Percentiles rank a stretch among this genome's conserved stretches.
These are phyloP conservation scores for Antarctomyces pellizariae DNA, from an alignment of 495 filamentous ascomycete genomes.

Conservation along the genomic window DNA sequence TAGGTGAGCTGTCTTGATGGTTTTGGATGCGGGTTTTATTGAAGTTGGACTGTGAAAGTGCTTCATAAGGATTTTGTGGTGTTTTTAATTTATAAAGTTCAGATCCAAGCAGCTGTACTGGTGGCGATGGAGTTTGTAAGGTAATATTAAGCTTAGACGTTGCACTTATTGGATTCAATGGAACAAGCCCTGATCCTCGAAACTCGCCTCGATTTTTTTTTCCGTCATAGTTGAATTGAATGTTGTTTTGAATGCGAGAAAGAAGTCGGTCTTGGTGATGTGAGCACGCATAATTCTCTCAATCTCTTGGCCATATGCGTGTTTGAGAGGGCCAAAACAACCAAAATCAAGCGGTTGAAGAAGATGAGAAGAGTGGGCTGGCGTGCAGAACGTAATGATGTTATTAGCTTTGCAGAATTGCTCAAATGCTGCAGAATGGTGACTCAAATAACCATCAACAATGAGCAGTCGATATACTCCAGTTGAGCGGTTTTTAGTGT, in stretches of 20 bases:
- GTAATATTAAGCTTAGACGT: not conserved
- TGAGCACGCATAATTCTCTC: not conserved
- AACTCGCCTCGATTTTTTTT: not conserved
- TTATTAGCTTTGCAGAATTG: conserved; percentile 9
- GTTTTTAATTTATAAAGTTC: not conserved
- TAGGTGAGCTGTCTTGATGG: conserved; percentile 1
- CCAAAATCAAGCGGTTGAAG: conserved; percentile 13
- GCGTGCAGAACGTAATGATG: conserved; percentile 14
- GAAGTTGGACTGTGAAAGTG: not conserved
- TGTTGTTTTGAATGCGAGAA: not conserved
- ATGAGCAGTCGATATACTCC: conserved; percentile 3
- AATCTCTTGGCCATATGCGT: conserved; percentile 4
- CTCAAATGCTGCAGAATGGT: conserved; percentile 11
- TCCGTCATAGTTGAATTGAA: not conserved
- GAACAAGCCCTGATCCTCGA: not conserved
- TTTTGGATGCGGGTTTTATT: not conserved
- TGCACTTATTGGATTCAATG: not conserved
- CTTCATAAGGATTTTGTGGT: not conserved
- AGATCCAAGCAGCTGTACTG: not conserved
- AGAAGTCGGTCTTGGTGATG: not conserved
- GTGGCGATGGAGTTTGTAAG: not conserved
- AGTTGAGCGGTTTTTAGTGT: conserved; percentile 2
- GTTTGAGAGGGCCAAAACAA: conserved; percentile 11
- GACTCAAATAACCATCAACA: conserved; percentile 4
- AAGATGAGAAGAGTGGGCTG: conserved; percentile 11